Conservation (phyloP, 768 basidiomycete species). For the Lactifluus hygrophoroides region DNA sequence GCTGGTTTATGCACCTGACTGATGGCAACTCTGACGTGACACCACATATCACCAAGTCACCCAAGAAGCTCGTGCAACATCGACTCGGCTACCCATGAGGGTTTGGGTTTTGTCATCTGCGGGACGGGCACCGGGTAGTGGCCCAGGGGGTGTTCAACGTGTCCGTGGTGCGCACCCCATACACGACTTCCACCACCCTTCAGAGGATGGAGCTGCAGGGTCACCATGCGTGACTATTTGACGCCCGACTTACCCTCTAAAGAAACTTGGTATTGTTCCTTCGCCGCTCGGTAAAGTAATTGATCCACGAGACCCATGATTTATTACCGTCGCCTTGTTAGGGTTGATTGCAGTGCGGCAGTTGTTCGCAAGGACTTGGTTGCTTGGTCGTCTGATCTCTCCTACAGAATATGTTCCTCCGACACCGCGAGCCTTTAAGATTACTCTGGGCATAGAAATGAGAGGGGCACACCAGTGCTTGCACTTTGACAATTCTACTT, state of each 20-base stretch:
- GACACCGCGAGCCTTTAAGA: too few relatives aligned
- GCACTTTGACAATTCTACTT: too few relatives aligned
- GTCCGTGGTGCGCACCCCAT: not conserved
- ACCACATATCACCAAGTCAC: not conserved
- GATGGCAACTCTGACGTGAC: not conserved
- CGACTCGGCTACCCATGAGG: too few relatives aligned
- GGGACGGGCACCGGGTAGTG: not conserved
- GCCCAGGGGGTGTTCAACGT: not conserved
- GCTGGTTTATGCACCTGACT: not conserved
- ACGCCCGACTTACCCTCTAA: conserved; percentile 3
- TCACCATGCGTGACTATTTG: not conserved
- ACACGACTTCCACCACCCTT: not conserved
- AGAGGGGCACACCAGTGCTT: too few relatives aligned
- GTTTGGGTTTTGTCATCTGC: not conserved
- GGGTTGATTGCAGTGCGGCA: too few relatives aligned
- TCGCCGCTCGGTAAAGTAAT: not conserved
- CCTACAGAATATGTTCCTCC: not conserved
- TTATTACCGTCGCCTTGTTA: not conserved
- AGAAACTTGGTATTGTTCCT: not conserved
- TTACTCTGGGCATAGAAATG: too few relatives aligned
- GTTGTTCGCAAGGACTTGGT: not conserved
- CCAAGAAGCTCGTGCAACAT: not conserved
- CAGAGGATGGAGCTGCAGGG: not conserved
- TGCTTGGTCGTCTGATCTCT: not conserved
- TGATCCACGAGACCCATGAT: conserved; percentile 5